Base-by-base conservation (phyloP, 2,329 filamentous ascomycete genomes). In the Coleophoma cylindrospora region DNA sequence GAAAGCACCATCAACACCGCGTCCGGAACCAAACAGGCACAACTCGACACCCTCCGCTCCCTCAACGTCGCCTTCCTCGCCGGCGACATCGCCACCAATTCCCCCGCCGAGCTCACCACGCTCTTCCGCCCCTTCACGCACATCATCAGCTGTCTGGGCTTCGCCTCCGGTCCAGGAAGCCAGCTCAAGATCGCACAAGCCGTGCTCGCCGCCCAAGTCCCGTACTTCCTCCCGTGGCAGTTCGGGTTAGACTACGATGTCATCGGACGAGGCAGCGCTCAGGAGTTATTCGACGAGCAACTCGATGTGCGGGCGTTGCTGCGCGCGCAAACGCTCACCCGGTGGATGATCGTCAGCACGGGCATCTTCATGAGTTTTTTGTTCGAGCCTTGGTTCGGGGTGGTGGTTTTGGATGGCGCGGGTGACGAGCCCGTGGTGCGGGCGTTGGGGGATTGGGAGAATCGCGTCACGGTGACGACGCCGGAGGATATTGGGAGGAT, bases 301-400 rank as follows among this genome's bases (percentile, higher is more conserved):
- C 68, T 84, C 0, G 72, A 74, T 48, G 83, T 87, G 22, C 66
- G 83, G 12, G 65, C 67, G 17, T 48, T 79, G 17, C 66, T 87
- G 7, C 66, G 79, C 1, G 64, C 55, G 0, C 77, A 84, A 60
- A 48, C 54, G 0, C 22, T 2, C 3, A 77, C 76, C 5, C 67
- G 70, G 27, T 89, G 85, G 86, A 71, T 76, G 4, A 76, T 89
- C 50, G 71, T 89, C 1, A 83, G 79, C n/a, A 85, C 82, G 12
- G 86, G 85, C 0, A 70, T 89, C 54, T 89, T 89, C 58, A 85
- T 80, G 68, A 84, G 78, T 56, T 89, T 89, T 59, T 59, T 89
- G 15, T 88, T 89, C 58, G 73, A 82, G 51, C 61, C 68, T 2
- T 74, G 64, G 2, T 89, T 86, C 66, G 84, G 83, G 0, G 73